Base-by-base conservation (phyloP, 768 basidiomycete genomes). In the Hebeloma cylindrosporum region DNA sequence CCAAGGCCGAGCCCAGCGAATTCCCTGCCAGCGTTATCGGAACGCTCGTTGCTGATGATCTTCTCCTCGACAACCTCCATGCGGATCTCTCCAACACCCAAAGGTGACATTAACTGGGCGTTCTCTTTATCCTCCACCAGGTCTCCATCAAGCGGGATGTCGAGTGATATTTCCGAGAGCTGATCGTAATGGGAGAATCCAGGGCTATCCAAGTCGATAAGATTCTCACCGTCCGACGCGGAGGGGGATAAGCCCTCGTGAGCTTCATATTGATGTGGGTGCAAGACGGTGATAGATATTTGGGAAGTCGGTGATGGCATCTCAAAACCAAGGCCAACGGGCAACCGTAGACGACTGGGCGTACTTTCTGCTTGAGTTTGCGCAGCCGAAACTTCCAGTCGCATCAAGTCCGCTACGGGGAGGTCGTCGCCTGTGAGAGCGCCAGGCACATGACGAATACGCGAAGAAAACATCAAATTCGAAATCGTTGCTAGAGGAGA, bases 1-100 rank as follows among this genome's bases (percentile, higher is more conserved):
- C 52, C 52, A 17, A 53, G 44, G 8, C 52, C 52, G 22, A 53
- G 52, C 8, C 52, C 52, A 7, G 40, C 28, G 8, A 53, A 14
- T 17, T n/a, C 11, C 2, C 22, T 29, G 33, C 9, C 21, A 34
- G 16, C n/a, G n/a, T n/a, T n/a, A n/a, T n/a, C n/a, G n/a, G n/a
- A n/a, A n/a, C n/a, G n/a, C n/a, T n/a, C n/a, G n/a, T n/a, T n/a
- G n/a, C n/a, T n/a, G n/a, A n/a, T n/a, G n/a, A n/a, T n/a, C n/a
- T n/a, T n/a, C n/a, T n/a, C n/a, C n/a, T n/a, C n/a, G n/a, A n/a
- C n/a, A n/a, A n/a, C n/a, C n/a, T n/a, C n/a, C n/a, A n/a, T n/a
- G n/a, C n/a, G n/a, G n/a, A n/a, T n/a, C n/a, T n/a, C n/a, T n/a
- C n/a, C n/a, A n/a, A n/a, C n/a, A n/a, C n/a, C n/a, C n/a, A n/a